Evolutionary conservation across 2,329 filamentous ascomycete species (phyloP).

Genomic region (Claviceps africana): DNA sequence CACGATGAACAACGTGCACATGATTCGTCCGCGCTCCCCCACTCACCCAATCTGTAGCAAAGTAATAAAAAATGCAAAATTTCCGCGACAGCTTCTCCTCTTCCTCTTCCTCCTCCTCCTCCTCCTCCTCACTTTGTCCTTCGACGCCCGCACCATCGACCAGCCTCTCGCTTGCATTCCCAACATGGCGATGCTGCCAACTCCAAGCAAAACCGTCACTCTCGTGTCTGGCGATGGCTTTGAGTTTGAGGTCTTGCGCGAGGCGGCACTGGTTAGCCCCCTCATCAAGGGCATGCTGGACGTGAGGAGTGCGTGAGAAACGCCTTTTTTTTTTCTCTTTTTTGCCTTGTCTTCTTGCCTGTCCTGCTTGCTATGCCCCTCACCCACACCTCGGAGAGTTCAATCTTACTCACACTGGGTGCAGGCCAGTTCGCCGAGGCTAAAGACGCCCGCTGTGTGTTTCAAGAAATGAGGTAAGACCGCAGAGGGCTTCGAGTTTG

Average conservation of each 20-base stretch:
- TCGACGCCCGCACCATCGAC: neutral
- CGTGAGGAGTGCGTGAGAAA: slow-evolving; percentile 38
- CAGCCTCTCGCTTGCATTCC: neutral
- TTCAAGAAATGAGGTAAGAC: slow-evolving; percentile 61
- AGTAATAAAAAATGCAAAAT: neutral
- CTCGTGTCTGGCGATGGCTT: slow-evolving; percentile 63
- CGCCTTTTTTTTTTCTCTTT: neutral
- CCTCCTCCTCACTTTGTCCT: neutral
- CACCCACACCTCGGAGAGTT: neutral
- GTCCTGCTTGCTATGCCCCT: neutral
- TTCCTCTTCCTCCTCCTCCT: neutral
- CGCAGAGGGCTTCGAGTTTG: neutral
- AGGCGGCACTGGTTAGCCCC: slow-evolving; percentile 54
- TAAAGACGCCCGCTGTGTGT: slow-evolving; percentile 46
- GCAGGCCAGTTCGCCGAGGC: slow-evolving; percentile 53
- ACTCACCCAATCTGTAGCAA: neutral
- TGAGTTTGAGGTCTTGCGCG: slow-evolving; percentile 61
- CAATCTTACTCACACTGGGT: slow-evolving; percentile 8
- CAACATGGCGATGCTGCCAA: slow-evolving; percentile 12
- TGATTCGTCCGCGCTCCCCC: neutral
- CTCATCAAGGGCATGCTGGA: slow-evolving; percentile 65
- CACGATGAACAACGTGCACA: neutral
- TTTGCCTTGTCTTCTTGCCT: neutral
- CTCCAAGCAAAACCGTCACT: slow-evolving; percentile 55
- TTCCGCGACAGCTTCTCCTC: neutral